These are phyloP conservation scores for Cenchrus fungigraminus DNA, from an alignment of 176 grass and related monocot genomes.

Conservation along the genomic window DNA sequence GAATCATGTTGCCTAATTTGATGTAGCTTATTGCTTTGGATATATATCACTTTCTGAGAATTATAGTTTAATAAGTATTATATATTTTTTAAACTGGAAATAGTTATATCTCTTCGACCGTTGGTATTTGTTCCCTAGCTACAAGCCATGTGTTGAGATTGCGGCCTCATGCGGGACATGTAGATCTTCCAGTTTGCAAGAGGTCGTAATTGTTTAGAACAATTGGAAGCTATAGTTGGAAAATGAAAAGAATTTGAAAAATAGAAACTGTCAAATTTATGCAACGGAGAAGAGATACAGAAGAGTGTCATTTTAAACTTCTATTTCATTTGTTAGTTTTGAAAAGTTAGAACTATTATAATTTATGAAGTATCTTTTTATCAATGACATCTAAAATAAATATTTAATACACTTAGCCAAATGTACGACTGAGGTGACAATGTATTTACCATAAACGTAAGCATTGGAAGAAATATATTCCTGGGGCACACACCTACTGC, in stretches of 20 bases:
- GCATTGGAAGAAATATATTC: no score
- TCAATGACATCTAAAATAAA: no score
- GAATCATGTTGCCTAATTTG: no score
- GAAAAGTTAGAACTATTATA: no score
- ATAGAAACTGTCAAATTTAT: neutral
- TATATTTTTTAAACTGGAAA: neutral
- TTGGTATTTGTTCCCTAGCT: neutral
- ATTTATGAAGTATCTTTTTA: no score
- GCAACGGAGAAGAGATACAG: neutral
- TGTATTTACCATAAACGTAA: no score
- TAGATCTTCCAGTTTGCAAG: neutral
- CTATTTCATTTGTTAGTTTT: neutral
- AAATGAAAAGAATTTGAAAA: neutral
- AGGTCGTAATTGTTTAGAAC: neutral
- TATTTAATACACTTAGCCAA: no score
- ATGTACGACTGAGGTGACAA: no score
- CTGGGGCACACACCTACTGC: no score
- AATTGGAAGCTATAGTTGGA: neutral
- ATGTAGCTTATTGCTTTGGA: neutral
- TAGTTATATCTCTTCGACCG: no score
- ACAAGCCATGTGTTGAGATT: neutral
- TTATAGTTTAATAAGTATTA: neutral
- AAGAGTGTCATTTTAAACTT: neutral
- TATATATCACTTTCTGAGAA: neutral
- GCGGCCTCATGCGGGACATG: neutral